Conservation (phyloP, 371 early-diverging fungal genomes). For the Umbelopsis sp. region DNA sequence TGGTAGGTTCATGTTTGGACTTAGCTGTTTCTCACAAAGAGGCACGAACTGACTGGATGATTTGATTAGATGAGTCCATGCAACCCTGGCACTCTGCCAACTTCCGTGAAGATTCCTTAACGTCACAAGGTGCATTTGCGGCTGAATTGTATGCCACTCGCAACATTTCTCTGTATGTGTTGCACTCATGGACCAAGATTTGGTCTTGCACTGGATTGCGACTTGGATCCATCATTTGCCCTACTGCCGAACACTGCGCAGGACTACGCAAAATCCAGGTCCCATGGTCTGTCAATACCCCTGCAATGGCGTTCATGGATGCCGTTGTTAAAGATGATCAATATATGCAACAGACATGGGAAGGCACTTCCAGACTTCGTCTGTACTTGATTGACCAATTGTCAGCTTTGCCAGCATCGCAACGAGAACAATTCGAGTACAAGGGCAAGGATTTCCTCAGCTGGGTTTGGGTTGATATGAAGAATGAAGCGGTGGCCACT, state of each 20-base stretch:
- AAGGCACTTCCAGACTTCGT: slow-evolving; percentile 69
- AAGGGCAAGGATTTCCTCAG: slow-evolving; percentile 77
- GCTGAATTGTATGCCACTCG: slow-evolving; percentile 57
- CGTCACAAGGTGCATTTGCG: slow-evolving; percentile 64
- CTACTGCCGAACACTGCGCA: slow-evolving; percentile 70
- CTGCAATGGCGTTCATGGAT: slow-evolving; percentile 79
- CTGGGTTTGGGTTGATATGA: slow-evolving; percentile 86
- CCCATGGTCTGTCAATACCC: slow-evolving; percentile 88
- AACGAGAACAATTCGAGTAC: slow-evolving; percentile 60
- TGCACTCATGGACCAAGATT: slow-evolving; percentile 91
- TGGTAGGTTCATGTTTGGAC: slow-evolving; percentile 41
- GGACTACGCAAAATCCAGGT: slow-evolving; percentile 77
- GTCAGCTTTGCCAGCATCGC: slow-evolving; percentile 29
- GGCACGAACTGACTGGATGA: neutral
- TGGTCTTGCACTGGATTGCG: slow-evolving; percentile 91
- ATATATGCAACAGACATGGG: slow-evolving; percentile 79
- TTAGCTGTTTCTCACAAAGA: neutral
- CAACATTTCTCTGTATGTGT: slow-evolving; percentile 77
- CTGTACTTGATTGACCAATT: slow-evolving; percentile 61
- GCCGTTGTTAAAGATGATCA: slow-evolving; percentile 70
- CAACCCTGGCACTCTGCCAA: slow-evolving; percentile 82
- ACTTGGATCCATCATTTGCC: slow-evolving; percentile 85
- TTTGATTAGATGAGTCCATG: slow-evolving; percentile 78
- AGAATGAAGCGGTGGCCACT: slow-evolving; percentile 52
- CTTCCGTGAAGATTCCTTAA: slow-evolving; percentile 78